A percentile compares a stretch with the other conserved stretches of the same genome.
Conservation (phyloP, 2,329 filamentous ascomycete species). For the Aspergillus fischeri region DNA sequence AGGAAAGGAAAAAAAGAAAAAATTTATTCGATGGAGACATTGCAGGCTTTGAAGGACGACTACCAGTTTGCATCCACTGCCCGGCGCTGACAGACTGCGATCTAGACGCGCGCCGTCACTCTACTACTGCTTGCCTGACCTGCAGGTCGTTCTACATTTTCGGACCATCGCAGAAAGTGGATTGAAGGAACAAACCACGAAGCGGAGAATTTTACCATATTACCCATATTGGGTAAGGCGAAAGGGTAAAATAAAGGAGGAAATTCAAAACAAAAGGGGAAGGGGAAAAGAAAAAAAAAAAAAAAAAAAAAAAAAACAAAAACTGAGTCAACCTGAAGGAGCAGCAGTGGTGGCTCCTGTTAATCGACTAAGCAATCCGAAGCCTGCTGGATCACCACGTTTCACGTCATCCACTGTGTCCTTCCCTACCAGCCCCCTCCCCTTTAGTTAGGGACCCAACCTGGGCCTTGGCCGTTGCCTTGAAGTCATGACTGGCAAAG, state of each 20-base stretch:
- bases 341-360: slow-evolving; percentile 19
- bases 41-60: slow-evolving; percentile 24
- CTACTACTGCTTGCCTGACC: slow-evolving; percentile 29
- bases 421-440: slow-evolving; percentile 20
- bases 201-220: neutral
- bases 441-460: slow-evolving; percentile 23
- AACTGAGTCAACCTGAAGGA: slow-evolving; percentile 19
- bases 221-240: slow-evolving; percentile 13
- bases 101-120: slow-evolving; percentile 19
- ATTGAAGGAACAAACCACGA: slow-evolving; percentile 14
- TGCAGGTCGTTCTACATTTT: slow-evolving; percentile 21
- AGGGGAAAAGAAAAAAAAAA: slow-evolving; percentile 2
- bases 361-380: slow-evolving; percentile 15
- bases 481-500: slow-evolving; percentile 37
- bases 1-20: neutral
- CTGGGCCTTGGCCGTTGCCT: slow-evolving; percentile 23
- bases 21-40: slow-evolving; percentile 32
- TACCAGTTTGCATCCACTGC: slow-evolving; percentile 22
- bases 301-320: slow-evolving; percentile 2
- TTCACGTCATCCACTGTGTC: slow-evolving; percentile 24
- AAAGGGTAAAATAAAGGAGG: slow-evolving; percentile 5
- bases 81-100: slow-evolving; percentile 30
- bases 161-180: slow-evolving; percentile 12
- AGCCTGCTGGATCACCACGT: slow-evolving; percentile 25
- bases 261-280: slow-evolving; percentile 1